Base-by-base conservation (phyloP, 2,329 filamentous ascomycete genomes). In the Aspergillus eucalypticola region DNA sequence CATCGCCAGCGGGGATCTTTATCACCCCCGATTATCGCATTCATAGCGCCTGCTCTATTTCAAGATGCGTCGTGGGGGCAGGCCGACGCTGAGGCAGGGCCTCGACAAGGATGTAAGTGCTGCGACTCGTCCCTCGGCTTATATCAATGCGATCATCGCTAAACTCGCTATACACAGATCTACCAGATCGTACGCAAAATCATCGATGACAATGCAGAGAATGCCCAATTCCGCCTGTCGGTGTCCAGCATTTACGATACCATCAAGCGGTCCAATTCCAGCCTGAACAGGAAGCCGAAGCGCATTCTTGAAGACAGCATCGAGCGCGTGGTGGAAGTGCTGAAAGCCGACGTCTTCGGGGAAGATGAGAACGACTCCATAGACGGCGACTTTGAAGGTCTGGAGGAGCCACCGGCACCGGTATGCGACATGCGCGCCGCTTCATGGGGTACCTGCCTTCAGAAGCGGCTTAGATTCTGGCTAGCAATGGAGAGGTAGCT, bases 191-290 rank as follows among this genome's bases (percentile, higher is more conserved):
- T 96, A 39, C 86, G 86, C 65, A 95, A 92, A 74, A 82, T 94
- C 56, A 84, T 91, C 57, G 89, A 91, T 61, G 85, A 88, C 54
- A 84, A 83, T 65, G 75, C 77, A n/a, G 82, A 82, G 51, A 80
- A 80, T 58, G 75, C 74, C 17, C 71, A 72, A 17, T 77, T 81
- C 7, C 82, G 79, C 56, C 78, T 90, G 6, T 87, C 85, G 1
- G 80, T 89, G 3, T 76, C 83, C 2, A 76, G 80, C 2, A 84
- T 96, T 1, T 96, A 95, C 73, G 88, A 92, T 41, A 86, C 85
- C 60, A 92, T 98, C 63, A 91, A 92, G 67, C 80, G 82, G 54
- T 96, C 92, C 13, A 97, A 97, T 73, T 96, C 92, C 0, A 92
- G 90, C 56, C 78, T 98, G 21, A 91, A 90, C 64, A 83, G 95